A percentile compares a stretch with the other conserved stretches of the same genome.
These are phyloP conservation scores for Chalciporus sp. DNA, from an alignment of 1,284 basidiomycete genomes.

Conservation along the genomic window DNA sequence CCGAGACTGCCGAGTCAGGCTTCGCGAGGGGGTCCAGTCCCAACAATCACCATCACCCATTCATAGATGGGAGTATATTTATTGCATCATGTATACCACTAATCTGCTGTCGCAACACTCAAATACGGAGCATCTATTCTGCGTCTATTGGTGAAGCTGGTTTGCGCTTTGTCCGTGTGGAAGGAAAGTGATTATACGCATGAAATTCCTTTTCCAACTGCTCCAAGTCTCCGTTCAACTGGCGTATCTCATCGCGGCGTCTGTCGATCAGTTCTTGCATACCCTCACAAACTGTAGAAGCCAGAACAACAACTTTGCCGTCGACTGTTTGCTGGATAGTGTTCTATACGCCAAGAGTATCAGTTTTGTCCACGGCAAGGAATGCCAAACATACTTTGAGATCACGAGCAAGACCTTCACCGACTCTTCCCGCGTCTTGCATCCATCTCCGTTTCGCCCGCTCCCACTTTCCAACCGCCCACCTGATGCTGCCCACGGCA, in stretches of 20 bases:
- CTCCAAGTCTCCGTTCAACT: conserved; percentile 47
- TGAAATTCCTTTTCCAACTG: conserved; percentile 47
- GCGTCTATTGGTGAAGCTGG: conserved; percentile 4
- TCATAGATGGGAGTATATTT: conserved; percentile 24
- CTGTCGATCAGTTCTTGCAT: conserved; percentile 51
- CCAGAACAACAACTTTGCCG: conserved; percentile 46
- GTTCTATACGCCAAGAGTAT: conserved; percentile 36
- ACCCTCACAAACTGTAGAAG: conserved; percentile 45
- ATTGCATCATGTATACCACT: conserved; percentile 35
- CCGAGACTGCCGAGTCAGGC: conserved; percentile 9
- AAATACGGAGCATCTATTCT: conserved; percentile 22
- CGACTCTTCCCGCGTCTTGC: conserved; percentile 72
- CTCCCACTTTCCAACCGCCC: conserved; percentile 74
- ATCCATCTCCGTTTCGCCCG: conserved; percentile 71
- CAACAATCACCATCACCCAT: conserved; percentile 33
- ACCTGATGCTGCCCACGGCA: conserved; percentile 56
- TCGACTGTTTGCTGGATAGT: conserved; percentile 50
- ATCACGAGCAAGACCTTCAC: conserved; percentile 72
- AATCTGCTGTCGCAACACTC: conserved; percentile 5
- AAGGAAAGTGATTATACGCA: conserved; percentile 21
- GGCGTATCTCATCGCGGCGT: conserved; percentile 43
- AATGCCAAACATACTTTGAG: conserved; percentile 52
- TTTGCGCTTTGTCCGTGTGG: conserved; percentile 7
- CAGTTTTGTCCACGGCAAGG: conserved; percentile 1
- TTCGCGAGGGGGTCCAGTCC: conserved; percentile 14